These are phyloP conservation scores for Myrmaecium sp. DNA, from an alignment of 2,329 filamentous ascomycete species.

Conservation along the genomic window DNA sequence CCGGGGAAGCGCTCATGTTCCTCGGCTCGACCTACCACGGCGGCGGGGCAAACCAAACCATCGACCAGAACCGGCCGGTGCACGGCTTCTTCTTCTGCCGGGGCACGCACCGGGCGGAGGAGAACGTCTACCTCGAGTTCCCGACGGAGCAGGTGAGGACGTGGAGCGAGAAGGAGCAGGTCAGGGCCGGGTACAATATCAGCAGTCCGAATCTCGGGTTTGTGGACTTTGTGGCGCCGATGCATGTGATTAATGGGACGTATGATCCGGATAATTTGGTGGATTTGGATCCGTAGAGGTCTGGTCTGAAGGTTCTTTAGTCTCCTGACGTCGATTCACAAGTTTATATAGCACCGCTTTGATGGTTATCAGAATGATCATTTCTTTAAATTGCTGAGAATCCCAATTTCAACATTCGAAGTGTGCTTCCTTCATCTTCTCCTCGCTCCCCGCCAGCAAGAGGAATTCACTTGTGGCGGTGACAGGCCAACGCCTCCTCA, in stretches of 20 bases:
- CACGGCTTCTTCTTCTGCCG: conserved; percentile 5
- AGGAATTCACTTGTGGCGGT: too few relatives aligned
- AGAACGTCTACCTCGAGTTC: conserved; percentile 4
- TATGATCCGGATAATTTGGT: conserved; percentile 2
- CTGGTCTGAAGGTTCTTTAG: too few relatives aligned
- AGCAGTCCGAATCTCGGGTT: conserved; percentile 5
- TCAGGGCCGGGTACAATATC: conserved; percentile 3
- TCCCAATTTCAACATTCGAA: too few relatives aligned
- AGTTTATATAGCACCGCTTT: too few relatives aligned
- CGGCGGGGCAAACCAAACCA: conserved; percentile 20
- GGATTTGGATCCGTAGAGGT: conserved; percentile 4
- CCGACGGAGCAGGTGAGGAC: conserved; percentile 3
- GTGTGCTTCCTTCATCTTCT: too few relatives aligned
- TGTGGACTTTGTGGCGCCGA: conserved; percentile 4
- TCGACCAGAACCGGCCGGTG: conserved; percentile 5
- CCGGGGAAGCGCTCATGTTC: conserved; percentile 24
- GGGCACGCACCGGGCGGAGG: conserved; percentile 1
- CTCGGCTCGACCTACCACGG: conserved; percentile 25
- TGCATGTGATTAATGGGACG: conserved; percentile 2
- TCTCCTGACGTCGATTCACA: too few relatives aligned
- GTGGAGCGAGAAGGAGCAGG: conserved; percentile 2
- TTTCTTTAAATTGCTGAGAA: too few relatives aligned
- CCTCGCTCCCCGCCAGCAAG: too few relatives aligned
- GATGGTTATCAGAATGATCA: too few relatives aligned
- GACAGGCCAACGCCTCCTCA: too few relatives aligned